These are phyloP conservation scores for Pseudonitzschia delicatissima DNA, from an alignment of 108 stramenopile genomes.

Conservation along the genomic window DNA sequence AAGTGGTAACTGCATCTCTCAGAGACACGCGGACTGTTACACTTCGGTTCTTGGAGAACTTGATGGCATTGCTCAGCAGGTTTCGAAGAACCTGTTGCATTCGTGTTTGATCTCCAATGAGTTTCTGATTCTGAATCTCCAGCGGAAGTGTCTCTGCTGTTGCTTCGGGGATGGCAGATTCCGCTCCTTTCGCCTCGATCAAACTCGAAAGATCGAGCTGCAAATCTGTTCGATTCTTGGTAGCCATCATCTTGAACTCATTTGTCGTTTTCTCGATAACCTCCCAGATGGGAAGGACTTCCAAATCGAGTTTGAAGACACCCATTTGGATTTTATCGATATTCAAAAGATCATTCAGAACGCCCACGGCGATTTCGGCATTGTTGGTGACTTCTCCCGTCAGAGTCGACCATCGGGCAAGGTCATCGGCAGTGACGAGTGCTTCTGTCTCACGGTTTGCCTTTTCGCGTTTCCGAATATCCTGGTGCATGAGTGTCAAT, in stretches of 20 bases:
- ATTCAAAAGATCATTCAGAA: conserved; percentile 42
- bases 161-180: not conserved
- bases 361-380: conserved; percentile 22
- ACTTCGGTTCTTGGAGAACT: too few relatives aligned
- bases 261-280: conserved; percentile 17
- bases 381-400: conserved; percentile 26
- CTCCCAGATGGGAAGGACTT: conserved; percentile 19
- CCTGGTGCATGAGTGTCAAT: conserved; percentile 33
- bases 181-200: not conserved
- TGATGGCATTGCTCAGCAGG: conserved; percentile 60
- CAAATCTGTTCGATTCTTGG: not conserved
- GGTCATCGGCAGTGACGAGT: not conserved
- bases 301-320: conserved; percentile 22
- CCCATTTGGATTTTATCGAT: conserved; percentile 42
- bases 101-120: conserved; percentile 41
- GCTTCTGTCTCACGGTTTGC: too few relatives aligned
- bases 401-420: not conserved
- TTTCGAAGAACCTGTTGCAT: conserved; percentile 50
- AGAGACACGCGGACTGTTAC: too few relatives aligned
- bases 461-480: conserved; percentile 12
- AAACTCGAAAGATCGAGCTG: not conserved
- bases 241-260: conserved; percentile 29
- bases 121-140: not conserved
- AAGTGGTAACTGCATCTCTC: too few relatives aligned
- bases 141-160: too few relatives aligned